Evolutionary conservation across 1,284 basidiomycete species (phyloP).

Genomic region (Ceratobasidium sp.): DNA sequence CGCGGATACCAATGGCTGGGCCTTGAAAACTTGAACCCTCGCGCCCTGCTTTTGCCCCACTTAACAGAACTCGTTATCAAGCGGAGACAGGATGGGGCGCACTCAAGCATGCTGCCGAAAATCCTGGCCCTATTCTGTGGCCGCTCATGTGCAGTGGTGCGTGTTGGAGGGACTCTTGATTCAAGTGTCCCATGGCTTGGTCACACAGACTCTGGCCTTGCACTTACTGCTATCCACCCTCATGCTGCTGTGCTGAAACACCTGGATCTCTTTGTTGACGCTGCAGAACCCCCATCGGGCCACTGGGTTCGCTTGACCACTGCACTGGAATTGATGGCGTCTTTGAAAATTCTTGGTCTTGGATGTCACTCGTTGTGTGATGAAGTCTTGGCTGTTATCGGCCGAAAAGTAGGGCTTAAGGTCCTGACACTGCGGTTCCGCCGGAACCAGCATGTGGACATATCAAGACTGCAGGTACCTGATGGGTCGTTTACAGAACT

Average conservation of each 20-base stretch:
- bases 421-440: not conserved
- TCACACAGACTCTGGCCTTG: no score
- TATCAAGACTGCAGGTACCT: not conserved
- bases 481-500: no score
- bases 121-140: not conserved
- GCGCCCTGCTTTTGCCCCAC: not conserved
- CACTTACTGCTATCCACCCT: not conserved
- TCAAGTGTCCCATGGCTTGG: not conserved
- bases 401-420: not conserved
- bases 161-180: not conserved
- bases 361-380: not conserved
- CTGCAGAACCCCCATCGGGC: not conserved
- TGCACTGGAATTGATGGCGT: not conserved
- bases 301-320: not conserved
- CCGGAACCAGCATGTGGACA: not conserved
- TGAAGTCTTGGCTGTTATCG: not conserved
- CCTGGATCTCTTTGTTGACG: not conserved
- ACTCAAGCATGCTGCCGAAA: not conserved
- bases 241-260: not conserved
- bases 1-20: not conserved
- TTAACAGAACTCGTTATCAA: not conserved
- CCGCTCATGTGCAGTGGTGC: not conserved
- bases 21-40: not conserved
- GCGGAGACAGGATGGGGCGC: not conserved
- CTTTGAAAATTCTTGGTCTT: not conserved